A percentile compares a stretch with the other conserved stretches of the same genome.
Conservation (phyloP, 192 early-diverging fungal genomes). For the Geranomyces michiganensis region DNA sequence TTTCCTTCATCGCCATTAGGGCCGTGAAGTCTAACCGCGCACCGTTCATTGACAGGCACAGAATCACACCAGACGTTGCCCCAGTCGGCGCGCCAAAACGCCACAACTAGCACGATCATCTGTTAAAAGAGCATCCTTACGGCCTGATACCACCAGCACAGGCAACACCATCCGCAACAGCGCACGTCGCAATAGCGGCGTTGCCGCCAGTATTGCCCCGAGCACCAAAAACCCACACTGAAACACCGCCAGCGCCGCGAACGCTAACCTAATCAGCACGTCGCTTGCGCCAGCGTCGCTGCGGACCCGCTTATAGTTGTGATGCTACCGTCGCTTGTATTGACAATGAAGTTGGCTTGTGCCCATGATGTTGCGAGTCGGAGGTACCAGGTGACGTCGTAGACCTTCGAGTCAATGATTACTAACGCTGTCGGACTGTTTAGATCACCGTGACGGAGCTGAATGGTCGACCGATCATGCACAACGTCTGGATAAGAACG, state of each 20-base stretch:
- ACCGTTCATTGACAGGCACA: neutral
- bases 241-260: neutral
- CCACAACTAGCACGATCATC: constrained; percentile 4
- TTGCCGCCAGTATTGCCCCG: neutral
- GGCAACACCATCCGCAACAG: constrained; percentile 8
- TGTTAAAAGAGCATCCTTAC: constrained; percentile 16
- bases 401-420: constrained; percentile 14
- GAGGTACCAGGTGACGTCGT: constrained; percentile 28
- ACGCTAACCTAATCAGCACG: neutral
- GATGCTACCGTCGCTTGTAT: neutral
- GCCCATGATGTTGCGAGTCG: constrained; percentile 11
- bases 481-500: constrained; percentile 2
- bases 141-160: neutral
- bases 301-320: too few species aligned
- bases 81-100: constrained; percentile 4
- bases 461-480: neutral
- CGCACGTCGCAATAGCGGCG: too few species aligned
- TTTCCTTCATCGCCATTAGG: neutral
- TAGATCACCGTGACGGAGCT: neutral
- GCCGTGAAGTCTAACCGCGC: neutral
- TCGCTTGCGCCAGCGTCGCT: neutral
- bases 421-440: constrained; percentile 4
- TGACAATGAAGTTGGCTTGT: neutral
- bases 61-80: constrained; percentile 17
- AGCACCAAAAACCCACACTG: constrained; percentile 5